Percentiles rank a stretch among this genome's conserved stretches.
phyloP scores from a whole-genome alignment of 768 basidiomycete genomes.

The Dacryopinax spathularia region DNA sequence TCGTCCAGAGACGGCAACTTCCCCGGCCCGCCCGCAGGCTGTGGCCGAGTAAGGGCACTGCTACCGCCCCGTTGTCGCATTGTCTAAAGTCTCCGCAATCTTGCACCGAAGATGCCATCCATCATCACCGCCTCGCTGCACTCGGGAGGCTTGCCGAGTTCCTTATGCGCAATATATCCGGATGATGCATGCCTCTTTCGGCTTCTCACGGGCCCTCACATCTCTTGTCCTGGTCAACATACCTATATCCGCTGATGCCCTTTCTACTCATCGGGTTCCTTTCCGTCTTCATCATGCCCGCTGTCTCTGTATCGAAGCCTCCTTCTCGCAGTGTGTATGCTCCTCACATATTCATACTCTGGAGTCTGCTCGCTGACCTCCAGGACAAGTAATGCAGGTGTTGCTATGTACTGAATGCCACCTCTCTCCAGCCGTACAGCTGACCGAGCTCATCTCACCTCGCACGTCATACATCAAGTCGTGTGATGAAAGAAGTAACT shows the following conservation, averaged over 20 bases:
- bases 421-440: neutral
- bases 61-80: neutral
- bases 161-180: too few relatives aligned
- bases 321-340: neutral
- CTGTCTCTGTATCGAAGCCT: neutral
- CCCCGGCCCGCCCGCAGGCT: neutral
- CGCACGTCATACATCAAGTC: neutral
- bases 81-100: neutral
- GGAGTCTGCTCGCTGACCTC: neutral
- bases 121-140: too few relatives aligned
- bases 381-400: too few relatives aligned
- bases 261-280: neutral
- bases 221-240: neutral
- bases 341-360: neutral
- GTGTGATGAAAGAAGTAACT: neutral
- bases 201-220: neutral
- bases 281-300: too few relatives aligned
- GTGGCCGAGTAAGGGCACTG: neutral
- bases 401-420: too few relatives aligned
- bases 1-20: neutral
- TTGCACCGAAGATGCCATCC: neutral
- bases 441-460: neutral
- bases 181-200: too few relatives aligned
- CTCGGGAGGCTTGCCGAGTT: too few relatives aligned
- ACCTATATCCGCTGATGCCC: neutral